phyloP scores from a whole-genome alignment of 768 basidiomycete species.

The Pisolithus albus region DNA sequence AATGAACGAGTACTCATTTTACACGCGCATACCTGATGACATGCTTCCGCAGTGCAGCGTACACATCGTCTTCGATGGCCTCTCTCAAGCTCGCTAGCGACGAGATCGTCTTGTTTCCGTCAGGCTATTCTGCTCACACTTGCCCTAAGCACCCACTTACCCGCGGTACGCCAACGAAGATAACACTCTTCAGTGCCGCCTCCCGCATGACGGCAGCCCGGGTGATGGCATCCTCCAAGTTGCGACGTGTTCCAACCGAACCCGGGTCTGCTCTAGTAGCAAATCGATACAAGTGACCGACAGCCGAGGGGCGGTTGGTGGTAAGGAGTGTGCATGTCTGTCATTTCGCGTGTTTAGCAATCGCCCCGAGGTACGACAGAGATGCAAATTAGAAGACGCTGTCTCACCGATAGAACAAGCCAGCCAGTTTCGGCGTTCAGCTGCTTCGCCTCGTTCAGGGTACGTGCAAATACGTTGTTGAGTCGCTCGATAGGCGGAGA shows the following conservation, averaged over 20 bases:
- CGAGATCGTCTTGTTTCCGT: constrained; percentile 60
- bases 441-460: constrained; percentile 58
- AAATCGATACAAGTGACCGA: constrained; percentile 79
- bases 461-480: constrained; percentile 48
- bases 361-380: constrained; percentile 4
- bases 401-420: constrained; percentile 68
- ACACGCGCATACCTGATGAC: constrained; percentile 54
- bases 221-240: constrained; percentile 51
- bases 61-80: constrained; percentile 79
- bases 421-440: constrained; percentile 69
- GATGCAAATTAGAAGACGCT: constrained; percentile 2
- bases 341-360: constrained; percentile 18
- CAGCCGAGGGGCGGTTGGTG: constrained; percentile 69
- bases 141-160: constrained; percentile 36
- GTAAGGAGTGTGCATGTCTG: constrained; percentile 83
- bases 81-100: constrained; percentile 70
- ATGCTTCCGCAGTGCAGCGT: constrained; percentile 54
- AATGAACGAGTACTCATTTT: not conserved
- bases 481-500: constrained; percentile 51
- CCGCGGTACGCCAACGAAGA: constrained; percentile 83
- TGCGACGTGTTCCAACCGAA: constrained; percentile 35
- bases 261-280: constrained; percentile 46
- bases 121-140: not conserved
- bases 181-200: constrained; percentile 80
- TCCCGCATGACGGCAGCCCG: constrained; percentile 85